These are phyloP conservation scores for Piloderma croceum DNA, from an alignment of 768 basidiomycete species.

Conservation along the genomic window DNA sequence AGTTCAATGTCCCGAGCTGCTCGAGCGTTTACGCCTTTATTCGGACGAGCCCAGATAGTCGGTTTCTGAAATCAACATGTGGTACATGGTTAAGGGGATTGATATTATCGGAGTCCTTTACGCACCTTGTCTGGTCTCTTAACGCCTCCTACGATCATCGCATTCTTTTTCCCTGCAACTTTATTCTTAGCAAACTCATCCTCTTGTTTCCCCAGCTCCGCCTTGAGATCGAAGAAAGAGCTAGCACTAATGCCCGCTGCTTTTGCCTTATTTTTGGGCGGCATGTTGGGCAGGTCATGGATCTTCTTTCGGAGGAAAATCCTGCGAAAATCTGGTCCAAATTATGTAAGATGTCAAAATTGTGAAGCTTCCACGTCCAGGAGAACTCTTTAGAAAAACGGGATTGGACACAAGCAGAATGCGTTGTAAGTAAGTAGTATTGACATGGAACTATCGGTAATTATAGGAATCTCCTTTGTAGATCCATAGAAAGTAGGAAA, in stretches of 20 bases:
- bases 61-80: conserved; percentile 64
- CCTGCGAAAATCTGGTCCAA: too few species aligned
- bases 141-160: conserved; percentile 52
- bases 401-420: too few species aligned
- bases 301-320: too few species aligned
- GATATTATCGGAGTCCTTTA: not conserved
- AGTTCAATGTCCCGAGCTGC: conserved; percentile 65
- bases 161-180: conserved; percentile 46
- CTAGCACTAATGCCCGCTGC: conserved; percentile 65
- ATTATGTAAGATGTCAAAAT: too few species aligned
- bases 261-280: conserved; percentile 54
- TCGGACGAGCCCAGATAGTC: conserved; percentile 69
- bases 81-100: not conserved
- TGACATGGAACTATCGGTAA: too few species aligned
- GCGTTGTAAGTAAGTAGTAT: too few species aligned
- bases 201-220: conserved; percentile 41
- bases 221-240: conserved; percentile 81
- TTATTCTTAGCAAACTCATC: conserved; percentile 64
- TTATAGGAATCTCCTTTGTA: too few species aligned
- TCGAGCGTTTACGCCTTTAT: conserved; percentile 65
- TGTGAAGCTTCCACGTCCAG: too few species aligned
- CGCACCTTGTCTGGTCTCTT: conserved; percentile 68
- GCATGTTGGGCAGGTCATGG: too few species aligned
- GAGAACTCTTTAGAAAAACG: too few species aligned
- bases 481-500: too few species aligned